A percentile compares a stretch with the other conserved stretches of the same genome.
phyloP scores from a whole-genome alignment of 1,284 basidiomycete species.

The Coriolopsis trogii region DNA sequence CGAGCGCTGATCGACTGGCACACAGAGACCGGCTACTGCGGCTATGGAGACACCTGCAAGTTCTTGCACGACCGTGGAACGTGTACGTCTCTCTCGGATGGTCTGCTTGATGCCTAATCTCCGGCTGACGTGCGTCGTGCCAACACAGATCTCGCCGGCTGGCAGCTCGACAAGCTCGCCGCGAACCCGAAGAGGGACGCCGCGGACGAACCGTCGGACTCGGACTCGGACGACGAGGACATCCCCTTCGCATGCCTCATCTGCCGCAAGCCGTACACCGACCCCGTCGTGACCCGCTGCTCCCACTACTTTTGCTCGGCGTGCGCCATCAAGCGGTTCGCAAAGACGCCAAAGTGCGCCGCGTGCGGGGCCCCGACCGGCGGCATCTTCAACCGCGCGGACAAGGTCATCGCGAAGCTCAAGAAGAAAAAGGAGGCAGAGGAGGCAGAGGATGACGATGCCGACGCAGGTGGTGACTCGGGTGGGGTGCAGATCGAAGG shows the following conservation, averaged over 20 bases:
- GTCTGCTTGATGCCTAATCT: too few species aligned
- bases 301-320: conserved; percentile 97
- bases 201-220: conserved; percentile 59
- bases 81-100: conserved; percentile 55
- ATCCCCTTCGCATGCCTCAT: conserved; percentile 97
- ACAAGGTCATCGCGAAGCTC: conserved; percentile 80
- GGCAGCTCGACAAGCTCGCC: conserved; percentile 94
- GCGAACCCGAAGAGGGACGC: conserved; percentile 61
- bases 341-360: conserved; percentile 93
- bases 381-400: conserved; percentile 93
- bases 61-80: conserved; percentile 89
- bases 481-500: conserved; percentile 66
- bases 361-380: conserved; percentile 93
- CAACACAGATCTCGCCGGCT: conserved; percentile 86
- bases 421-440: conserved; percentile 60
- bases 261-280: conserved; percentile 92
- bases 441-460: conserved; percentile 46
- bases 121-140: conserved; percentile 10
- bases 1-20: background rate
- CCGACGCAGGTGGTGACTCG: conserved; percentile 39
- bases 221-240: conserved; percentile 76
- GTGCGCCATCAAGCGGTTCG: conserved; percentile 92
- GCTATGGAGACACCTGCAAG: conserved; percentile 99
- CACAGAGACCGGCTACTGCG: conserved; percentile 96
- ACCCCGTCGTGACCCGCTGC: conserved; percentile 95